A percentile compares a stretch with the other conserved stretches of the same genome.
phyloP scores from a whole-genome alignment of 108 stramenopile genomes.

The Discostella pseudostelligera region DNA sequence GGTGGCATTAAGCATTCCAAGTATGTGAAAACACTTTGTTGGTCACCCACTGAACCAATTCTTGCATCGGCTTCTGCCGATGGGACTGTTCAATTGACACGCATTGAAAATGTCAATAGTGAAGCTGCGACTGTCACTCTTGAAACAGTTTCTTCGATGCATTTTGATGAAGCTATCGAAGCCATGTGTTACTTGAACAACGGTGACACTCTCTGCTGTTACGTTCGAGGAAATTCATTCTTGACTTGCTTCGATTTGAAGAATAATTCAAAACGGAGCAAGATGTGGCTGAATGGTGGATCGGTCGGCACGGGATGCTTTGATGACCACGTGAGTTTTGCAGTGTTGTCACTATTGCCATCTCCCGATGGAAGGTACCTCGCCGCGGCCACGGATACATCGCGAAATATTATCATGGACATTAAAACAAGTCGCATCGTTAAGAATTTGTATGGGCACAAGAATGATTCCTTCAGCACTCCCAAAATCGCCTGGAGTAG shows the following conservation, averaged over 20 bases:
- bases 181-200: slow-evolving; percentile 69
- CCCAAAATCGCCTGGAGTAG: slow-evolving; percentile 82
- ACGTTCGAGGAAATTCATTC: slow-evolving; percentile 69
- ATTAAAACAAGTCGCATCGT: slow-evolving; percentile 50
- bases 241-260: slow-evolving; percentile 68
- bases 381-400: slow-evolving; percentile 76
- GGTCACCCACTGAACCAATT: slow-evolving; percentile 58
- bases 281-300: slow-evolving; percentile 62
- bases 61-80: slow-evolving; percentile 81
- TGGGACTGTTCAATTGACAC: slow-evolving; percentile 67
- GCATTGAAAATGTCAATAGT: slow-evolving; percentile 32
- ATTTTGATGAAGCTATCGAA: slow-evolving; percentile 67
- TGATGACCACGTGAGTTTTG: slow-evolving; percentile 83
- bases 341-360: slow-evolving; percentile 65
- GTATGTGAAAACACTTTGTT: slow-evolving; percentile 70
- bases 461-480: slow-evolving; percentile 71
- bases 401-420: slow-evolving; percentile 81
- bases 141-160: slow-evolving; percentile 53
- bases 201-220: slow-evolving; percentile 60
- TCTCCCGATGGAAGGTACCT: slow-evolving; percentile 65
- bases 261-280: slow-evolving; percentile 54
- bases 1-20: slow-evolving; percentile 58
- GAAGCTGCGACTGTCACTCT: slow-evolving; percentile 15
- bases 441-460: slow-evolving; percentile 82
- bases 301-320: slow-evolving; percentile 56